Evolutionary conservation across 73 alveolate genomes (phyloP).

Genomic region (Symbiodinium pilosum): DNA sequence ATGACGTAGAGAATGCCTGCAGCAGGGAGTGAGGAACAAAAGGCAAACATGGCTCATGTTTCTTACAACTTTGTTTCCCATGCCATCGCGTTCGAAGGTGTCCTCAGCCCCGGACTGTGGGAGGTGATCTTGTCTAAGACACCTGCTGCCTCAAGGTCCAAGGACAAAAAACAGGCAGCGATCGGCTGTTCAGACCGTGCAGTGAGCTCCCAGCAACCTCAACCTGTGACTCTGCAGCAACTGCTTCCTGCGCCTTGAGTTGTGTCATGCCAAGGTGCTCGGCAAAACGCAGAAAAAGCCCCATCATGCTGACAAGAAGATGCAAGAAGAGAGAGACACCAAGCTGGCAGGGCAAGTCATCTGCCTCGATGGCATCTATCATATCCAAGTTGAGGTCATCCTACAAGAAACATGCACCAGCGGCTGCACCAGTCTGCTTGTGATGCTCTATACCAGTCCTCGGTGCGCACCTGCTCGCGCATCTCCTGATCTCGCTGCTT

Average conservation of each 20-base stretch:
- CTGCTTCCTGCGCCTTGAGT: conserved; percentile 1
- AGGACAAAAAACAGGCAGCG: neutral
- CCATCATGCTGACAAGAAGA: neutral
- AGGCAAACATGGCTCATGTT: no score
- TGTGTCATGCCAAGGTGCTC: no score
- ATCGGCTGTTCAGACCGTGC: neutral
- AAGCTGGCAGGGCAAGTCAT: no score
- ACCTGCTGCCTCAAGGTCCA: conserved; percentile 40
- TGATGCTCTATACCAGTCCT: no score
- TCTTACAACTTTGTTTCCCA: no score
- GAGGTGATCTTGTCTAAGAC: conserved; percentile 67
- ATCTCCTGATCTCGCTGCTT: neutral
- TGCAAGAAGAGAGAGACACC: neutral
- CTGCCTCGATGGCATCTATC: no score
- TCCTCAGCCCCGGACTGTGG: conserved; percentile 18
- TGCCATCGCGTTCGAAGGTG: no score
- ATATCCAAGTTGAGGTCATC: no score
- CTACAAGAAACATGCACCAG: no score
- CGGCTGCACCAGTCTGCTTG: no score
- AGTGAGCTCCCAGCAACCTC: neutral
- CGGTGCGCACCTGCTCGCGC: neutral
- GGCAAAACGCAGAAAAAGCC: no score
- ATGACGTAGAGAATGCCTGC: conserved; percentile 81
- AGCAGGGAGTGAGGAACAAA: neutral
- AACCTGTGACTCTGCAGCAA: neutral